phyloP scores from a whole-genome alignment of 169 alveolate species.

The Plasmodium adleri region DNA sequence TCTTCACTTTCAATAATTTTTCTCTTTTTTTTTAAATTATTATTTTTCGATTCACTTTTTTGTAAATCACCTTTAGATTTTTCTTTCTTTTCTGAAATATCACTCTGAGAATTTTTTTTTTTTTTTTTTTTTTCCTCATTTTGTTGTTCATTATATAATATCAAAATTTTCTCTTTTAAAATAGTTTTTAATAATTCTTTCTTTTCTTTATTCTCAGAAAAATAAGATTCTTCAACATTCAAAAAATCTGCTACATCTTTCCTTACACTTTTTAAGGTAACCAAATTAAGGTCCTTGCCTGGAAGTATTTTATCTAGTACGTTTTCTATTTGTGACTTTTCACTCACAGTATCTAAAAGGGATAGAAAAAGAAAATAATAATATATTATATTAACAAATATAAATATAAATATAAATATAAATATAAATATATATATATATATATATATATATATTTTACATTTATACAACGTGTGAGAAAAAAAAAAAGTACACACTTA shows the following conservation, averaged over 20 bases:
- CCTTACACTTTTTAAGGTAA: conserved; percentile 66
- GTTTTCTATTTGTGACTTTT: conserved; percentile 34
- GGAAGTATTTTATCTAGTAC: conserved; percentile 71
- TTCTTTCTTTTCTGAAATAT: background rate
- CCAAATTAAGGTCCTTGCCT: conserved; percentile 41
- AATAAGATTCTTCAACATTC: conserved; percentile 62
- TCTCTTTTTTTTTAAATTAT: background rate
- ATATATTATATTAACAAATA: background rate
- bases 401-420: background rate
- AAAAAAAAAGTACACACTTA: no score
- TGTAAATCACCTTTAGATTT: background rate
- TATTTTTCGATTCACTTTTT: conserved; percentile 11
- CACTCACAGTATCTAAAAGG: conserved; percentile 4
- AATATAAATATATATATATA: background rate
- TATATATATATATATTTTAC: background rate
- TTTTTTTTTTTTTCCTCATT: conserved; percentile 23
- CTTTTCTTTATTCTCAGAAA: conserved; percentile 62
- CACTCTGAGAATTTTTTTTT: background rate
- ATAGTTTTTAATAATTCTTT: conserved; percentile 52
- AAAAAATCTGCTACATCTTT: conserved; percentile 71
- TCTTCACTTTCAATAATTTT: conserved; percentile 2
- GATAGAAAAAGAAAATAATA: background rate
- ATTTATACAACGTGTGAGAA: background rate
- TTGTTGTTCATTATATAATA: conserved; percentile 44
- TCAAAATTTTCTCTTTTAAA: conserved; percentile 60